Evolutionary conservation across 2,329 filamentous ascomycete species (phyloP).

Genomic region (Pestalotiopsis sp.): DNA sequence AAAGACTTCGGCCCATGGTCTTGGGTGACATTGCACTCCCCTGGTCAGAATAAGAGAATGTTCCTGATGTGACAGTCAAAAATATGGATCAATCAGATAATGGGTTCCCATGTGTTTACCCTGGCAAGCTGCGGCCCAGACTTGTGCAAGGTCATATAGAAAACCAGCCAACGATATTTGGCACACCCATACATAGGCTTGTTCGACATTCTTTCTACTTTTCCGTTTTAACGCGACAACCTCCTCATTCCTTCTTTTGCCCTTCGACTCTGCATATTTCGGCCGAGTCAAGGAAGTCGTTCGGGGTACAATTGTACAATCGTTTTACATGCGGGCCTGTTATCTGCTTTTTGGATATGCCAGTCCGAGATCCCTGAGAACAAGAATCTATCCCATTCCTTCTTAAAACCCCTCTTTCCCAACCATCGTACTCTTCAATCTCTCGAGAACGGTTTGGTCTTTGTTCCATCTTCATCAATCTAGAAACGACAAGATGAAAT

Average conservation of each 20-base stretch:
- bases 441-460: not conserved
- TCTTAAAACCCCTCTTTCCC: not conserved
- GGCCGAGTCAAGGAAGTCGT: not conserved
- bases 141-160: not conserved
- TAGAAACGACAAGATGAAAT: slow-evolving; percentile 4
- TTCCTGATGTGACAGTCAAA: not conserved
- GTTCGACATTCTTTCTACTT: not conserved
- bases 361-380: not conserved
- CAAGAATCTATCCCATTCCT: not conserved
- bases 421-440: not conserved
- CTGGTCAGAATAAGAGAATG: not conserved
- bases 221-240: not conserved
- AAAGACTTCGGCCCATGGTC: not conserved
- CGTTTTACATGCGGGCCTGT: not conserved
- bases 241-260: not conserved
- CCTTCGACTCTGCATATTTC: not conserved
- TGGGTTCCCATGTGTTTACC: not conserved
- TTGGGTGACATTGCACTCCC: not conserved
- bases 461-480: not conserved
- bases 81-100: not conserved
- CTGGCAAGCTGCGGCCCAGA: not conserved
- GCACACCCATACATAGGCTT: not conserved
- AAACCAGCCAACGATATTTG: not conserved
- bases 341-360: not conserved
- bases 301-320: not conserved